Evolutionary conservation across 2,329 filamentous ascomycete species (phyloP).

Genomic region (Diaporthe ampelina): DNA sequence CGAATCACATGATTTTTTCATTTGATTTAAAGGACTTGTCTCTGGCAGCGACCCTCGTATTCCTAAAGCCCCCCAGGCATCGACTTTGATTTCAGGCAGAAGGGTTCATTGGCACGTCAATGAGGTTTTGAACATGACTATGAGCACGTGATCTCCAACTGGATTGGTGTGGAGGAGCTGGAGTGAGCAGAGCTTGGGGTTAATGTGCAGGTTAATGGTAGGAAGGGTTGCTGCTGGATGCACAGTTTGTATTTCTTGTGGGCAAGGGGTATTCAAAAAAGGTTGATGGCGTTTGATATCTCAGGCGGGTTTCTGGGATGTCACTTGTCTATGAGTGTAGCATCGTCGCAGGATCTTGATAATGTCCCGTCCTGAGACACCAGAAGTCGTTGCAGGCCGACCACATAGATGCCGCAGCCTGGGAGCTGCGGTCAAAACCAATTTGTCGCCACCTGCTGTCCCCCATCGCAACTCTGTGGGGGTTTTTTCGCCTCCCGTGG

Average conservation of each 20-base stretch:
- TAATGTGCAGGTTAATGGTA: constrained; percentile 27
- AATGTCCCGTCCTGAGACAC: constrained; percentile 8
- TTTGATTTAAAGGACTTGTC: not conserved
- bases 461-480: constrained; percentile 2
- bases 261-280: not conserved
- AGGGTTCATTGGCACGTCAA: not conserved
- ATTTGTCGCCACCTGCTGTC: constrained; percentile 11
- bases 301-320: constrained; percentile 11
- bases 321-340: constrained; percentile 1
- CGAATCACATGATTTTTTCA: not conserved
- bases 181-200: constrained; percentile 7
- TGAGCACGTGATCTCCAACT: not conserved
- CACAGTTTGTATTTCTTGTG: constrained; percentile 15
- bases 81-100: not conserved
- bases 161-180: not conserved
- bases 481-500: not conserved
- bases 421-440: not conserved
- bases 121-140: not conserved
- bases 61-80: not conserved
- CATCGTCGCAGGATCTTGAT: not conserved
- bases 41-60: not conserved
- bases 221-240: not conserved
- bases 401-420: not conserved
- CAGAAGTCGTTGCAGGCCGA: not conserved
- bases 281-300: constrained; percentile 1